phyloP scores from a whole-genome alignment of 2,329 filamentous ascomycete genomes.

The Xylaria digitata region DNA sequence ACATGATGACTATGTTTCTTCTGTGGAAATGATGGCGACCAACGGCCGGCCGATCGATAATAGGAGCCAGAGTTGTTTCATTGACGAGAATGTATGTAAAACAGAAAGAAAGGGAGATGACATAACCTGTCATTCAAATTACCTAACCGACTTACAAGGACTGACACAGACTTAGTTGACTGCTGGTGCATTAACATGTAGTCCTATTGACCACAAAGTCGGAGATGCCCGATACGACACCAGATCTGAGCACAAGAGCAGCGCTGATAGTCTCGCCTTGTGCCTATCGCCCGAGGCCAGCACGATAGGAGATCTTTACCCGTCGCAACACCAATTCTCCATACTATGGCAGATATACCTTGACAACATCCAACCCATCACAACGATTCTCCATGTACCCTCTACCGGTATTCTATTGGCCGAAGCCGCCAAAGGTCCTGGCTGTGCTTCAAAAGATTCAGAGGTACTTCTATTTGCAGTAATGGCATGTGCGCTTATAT shows the following conservation, averaged over 20 bases:
- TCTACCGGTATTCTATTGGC: conserved; percentile 10
- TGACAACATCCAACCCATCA: conserved; percentile 18
- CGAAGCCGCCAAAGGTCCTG: conserved; percentile 14
- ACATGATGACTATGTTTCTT: too few relatives aligned
- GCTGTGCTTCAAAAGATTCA: conserved; percentile 4
- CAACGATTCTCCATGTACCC: conserved; percentile 15
- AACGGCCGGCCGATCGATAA: too few relatives aligned
- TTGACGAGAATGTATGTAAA: too few relatives aligned
- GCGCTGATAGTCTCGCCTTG: too few relatives aligned
- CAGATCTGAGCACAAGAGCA: not conserved
- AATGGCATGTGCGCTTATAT: conserved; percentile 17
- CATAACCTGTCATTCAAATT: too few relatives aligned
- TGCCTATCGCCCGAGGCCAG: not conserved
- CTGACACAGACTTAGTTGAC: too few relatives aligned
- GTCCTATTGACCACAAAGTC: too few relatives aligned
- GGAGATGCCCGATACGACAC: not conserved
- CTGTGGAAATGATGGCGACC: too few relatives aligned
- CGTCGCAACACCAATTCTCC: conserved; percentile 5
- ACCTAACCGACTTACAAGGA: too few relatives aligned
- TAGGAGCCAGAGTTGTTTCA: too few relatives aligned
- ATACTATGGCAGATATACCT: conserved; percentile 13
- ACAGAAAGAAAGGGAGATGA: too few relatives aligned
- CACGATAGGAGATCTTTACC: conserved; percentile 4
- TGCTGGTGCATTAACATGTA: too few relatives aligned
- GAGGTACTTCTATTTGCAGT: conserved; percentile 16